Percentiles rank a stretch among this genome's conserved stretches.
Conservation (phyloP, 2,329 filamentous ascomycete genomes). For the Talaromyces verruculosus region DNA sequence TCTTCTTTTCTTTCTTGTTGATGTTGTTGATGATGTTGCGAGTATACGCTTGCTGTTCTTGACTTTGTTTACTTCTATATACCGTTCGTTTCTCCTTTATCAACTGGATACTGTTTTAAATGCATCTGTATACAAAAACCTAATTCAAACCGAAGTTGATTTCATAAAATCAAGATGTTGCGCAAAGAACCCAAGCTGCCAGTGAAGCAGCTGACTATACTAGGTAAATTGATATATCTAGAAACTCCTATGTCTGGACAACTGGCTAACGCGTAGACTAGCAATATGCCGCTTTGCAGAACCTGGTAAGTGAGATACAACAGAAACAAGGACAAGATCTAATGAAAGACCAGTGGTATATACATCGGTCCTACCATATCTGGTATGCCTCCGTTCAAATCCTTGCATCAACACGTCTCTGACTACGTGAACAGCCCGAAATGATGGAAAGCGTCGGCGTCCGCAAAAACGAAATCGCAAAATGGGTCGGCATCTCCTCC, state of each 20-base stretch:
- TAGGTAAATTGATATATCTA: slow-evolving; percentile 58
- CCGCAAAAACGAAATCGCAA: slow-evolving; percentile 65
- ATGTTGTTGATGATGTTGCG: not conserved
- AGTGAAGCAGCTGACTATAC: slow-evolving; percentile 71
- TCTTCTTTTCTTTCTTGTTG: not conserved
- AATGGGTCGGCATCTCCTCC: slow-evolving; percentile 75
- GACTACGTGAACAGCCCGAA: slow-evolving; percentile 56
- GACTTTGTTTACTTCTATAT: not conserved
- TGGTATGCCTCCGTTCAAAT: slow-evolving; percentile 39
- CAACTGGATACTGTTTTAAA: not conserved
- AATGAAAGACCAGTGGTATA: slow-evolving; percentile 48
- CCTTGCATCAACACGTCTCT: slow-evolving; percentile 10
- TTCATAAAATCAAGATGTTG: slow-evolving; percentile 21
- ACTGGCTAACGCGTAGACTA: slow-evolving; percentile 33
- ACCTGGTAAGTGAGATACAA: slow-evolving; percentile 49
- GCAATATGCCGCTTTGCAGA: slow-evolving; percentile 78
- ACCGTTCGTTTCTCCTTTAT: not conserved
- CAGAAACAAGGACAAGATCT: slow-evolving; percentile 36
- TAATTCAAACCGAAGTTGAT: not conserved
- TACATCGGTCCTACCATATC: slow-evolving; percentile 67
- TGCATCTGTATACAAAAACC: not conserved
- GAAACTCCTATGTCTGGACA: not conserved
- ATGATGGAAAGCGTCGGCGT: slow-evolving; percentile 82
- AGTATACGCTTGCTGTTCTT: not conserved
- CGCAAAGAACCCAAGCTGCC: slow-evolving; percentile 63